These are phyloP conservation scores for Rhododendron williamsianum DNA, from an alignment of 148 eudicot genomes.

Conservation along the genomic window DNA sequence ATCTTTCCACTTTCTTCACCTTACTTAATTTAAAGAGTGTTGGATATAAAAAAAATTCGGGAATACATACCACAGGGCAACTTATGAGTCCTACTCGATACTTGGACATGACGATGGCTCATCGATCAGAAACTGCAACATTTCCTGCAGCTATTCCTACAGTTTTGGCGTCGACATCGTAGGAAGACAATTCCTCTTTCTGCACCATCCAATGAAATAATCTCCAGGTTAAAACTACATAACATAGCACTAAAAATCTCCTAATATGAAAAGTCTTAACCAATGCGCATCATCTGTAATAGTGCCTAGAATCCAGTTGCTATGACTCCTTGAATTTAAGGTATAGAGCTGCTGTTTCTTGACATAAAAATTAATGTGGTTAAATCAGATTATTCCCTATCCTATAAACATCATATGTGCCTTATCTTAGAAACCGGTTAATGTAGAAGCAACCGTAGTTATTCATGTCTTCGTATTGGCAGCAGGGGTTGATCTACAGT, in stretches of 20 bases:
- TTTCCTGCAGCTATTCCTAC: constrained; percentile 25
- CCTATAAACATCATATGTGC: neutral
- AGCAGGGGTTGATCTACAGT: neutral
- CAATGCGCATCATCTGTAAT: neutral
- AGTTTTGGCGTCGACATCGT: constrained; percentile 26
- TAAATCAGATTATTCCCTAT: neutral
- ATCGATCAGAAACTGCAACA: constrained; percentile 21
- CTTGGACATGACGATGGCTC: constrained; percentile 21
- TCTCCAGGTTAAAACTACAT: constrained; percentile 14
- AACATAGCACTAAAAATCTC: neutral
- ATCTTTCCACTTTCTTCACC: neutral
- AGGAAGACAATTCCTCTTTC: constrained; percentile 43
- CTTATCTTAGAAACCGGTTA: neutral
- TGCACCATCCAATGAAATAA: constrained; percentile 31
- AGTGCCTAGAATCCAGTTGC: neutral
- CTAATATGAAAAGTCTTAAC: neutral
- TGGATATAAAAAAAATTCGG: neutral
- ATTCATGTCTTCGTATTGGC: neutral
- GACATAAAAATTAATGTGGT: neutral
- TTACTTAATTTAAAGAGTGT: neutral
- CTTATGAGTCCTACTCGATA: constrained; percentile 5
- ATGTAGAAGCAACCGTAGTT: neutral
- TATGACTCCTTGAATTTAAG: neutral
- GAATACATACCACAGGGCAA: constrained; percentile 15
- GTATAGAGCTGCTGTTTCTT: neutral